Base-by-base conservation (phyloP, 495 filamentous ascomycete genomes). In the Geopyxis carbonaria region DNA sequence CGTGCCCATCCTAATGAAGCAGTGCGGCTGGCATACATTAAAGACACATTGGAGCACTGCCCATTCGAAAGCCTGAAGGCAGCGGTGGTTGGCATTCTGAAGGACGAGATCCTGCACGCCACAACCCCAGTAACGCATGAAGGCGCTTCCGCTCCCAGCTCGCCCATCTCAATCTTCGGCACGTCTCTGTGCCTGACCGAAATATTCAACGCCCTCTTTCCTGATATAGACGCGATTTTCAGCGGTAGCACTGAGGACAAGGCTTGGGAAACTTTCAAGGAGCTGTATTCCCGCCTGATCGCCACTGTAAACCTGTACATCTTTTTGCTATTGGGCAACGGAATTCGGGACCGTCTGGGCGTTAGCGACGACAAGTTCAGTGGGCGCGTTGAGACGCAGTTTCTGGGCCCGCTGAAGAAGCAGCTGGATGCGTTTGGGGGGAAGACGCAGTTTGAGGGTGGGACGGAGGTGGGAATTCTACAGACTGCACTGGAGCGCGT, bases 51-150 rank as follows among this genome's bases (percentile, higher is more conserved):
- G 20, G 76, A 89, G 57, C 72, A 92, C 45, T 80, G 77, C 47
- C 75, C 77, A 4, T 81, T 73, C 51, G 69, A 80, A 18, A 69
- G 78, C 2, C 67, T 89, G 31, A 84, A 82, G 46, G 84, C 78
- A 10, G 75, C 72, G 38, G 85, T 86, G 0, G 69, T 95, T 8
- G 68, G 70, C 18, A 94, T 91, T 80, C 61, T 94, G 3, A 86
- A 85, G 53, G 75, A 85, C 35, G 87, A 93, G 55, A 69, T 87
- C 27, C 41, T 46, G 19, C 27, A 39, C 18, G 48, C 47, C 13
- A 50, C 57, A 18, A 49, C 44, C 2, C 47, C 50, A 5, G 47
- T 57, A 3, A 21, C 59, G 4, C 13, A 20, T n/a, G 34, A 43
- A 33, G 22, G 36, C 28, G 15, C 32, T 13, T 46, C 46, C 16